Percentiles rank a stretch among this genome's conserved stretches.
Evolutionary conservation across 2,329 filamentous ascomycete species (phyloP).

Genomic region (Cladosporium sp.): DNA sequence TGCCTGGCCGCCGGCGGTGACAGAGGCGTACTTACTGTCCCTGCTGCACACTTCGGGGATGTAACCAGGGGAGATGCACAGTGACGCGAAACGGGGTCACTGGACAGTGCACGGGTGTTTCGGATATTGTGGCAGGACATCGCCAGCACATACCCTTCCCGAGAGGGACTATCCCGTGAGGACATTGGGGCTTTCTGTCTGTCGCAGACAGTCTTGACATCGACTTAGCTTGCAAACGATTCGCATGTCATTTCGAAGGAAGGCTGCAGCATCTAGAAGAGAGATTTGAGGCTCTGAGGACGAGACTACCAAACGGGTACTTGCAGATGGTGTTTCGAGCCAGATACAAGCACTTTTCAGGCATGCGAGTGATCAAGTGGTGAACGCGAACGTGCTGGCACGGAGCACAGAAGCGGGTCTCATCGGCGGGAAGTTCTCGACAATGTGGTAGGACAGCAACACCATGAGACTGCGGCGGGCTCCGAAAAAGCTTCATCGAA

Average conservation of each 20-base stretch:
- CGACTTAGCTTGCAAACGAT: too few relatives aligned
- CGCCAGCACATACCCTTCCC: not conserved
- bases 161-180: too few relatives aligned
- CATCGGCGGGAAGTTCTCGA: too few relatives aligned
- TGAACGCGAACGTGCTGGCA: not conserved
- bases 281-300: not conserved
- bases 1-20: not conserved
- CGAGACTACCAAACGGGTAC: not conserved
- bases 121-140: not conserved
- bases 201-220: too few relatives aligned
- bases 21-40: not conserved
- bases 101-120: not conserved
- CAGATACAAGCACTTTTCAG: not conserved
- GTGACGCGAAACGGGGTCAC: conserved; percentile 4
- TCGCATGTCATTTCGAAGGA: too few relatives aligned
- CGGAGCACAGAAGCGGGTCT: too few relatives aligned
- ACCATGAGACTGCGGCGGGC: not conserved
- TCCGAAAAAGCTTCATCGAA: not conserved
- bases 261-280: too few relatives aligned
- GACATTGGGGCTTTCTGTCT: too few relatives aligned
- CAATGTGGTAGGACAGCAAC: not conserved
- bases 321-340: not conserved
- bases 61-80: not conserved
- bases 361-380: not conserved
- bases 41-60: not conserved